Evolutionary conservation across 192 early-diverging fungal genomes (phyloP).

Genomic region (Paraglomus brasilianum): DNA sequence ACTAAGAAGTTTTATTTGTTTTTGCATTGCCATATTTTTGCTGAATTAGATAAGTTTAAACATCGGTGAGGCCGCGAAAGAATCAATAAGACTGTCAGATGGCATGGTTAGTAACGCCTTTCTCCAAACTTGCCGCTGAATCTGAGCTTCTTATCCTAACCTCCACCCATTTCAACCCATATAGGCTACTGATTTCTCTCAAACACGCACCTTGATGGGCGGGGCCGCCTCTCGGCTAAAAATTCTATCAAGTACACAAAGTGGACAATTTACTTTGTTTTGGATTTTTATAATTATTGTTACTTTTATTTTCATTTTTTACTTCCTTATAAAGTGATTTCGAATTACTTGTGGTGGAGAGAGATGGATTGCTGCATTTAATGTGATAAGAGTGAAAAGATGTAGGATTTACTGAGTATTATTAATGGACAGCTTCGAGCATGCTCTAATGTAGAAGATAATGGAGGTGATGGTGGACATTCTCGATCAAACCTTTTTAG

Average conservation of each 20-base stretch:
- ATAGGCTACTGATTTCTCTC: conserved; percentile 13
- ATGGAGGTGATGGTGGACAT: too few species aligned
- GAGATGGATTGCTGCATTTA: too few species aligned
- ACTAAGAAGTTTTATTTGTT: not conserved
- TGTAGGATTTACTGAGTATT: too few species aligned
- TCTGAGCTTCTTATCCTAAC: not conserved
- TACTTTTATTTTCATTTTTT: conserved; percentile 27
- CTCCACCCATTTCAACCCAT: not conserved
- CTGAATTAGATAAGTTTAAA: conserved; percentile 18
- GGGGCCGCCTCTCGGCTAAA: conserved; percentile 20
- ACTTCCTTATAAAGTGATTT: conserved; percentile 2
- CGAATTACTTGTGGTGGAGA: too few species aligned
- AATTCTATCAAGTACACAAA: conserved; percentile 5
- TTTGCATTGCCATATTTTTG: not conserved
- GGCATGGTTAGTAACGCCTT: conserved; percentile 18
- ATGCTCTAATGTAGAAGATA: too few species aligned
- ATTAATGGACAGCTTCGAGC: too few species aligned
- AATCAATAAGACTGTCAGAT: conserved; percentile 12
- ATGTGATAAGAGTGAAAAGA: too few species aligned
- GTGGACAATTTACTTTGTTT: conserved; percentile 3
- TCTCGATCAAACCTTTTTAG: too few species aligned
- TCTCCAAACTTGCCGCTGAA: not conserved
- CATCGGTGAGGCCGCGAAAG: conserved; percentile 26
- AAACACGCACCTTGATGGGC: conserved; percentile 6
- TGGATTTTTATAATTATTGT: conserved; percentile 18